Evolutionary conservation across 306 rosid species (phyloP), one percentile per base, ranked within the genome.

Genomic region (Pterocarpus santalinus): DNA sequence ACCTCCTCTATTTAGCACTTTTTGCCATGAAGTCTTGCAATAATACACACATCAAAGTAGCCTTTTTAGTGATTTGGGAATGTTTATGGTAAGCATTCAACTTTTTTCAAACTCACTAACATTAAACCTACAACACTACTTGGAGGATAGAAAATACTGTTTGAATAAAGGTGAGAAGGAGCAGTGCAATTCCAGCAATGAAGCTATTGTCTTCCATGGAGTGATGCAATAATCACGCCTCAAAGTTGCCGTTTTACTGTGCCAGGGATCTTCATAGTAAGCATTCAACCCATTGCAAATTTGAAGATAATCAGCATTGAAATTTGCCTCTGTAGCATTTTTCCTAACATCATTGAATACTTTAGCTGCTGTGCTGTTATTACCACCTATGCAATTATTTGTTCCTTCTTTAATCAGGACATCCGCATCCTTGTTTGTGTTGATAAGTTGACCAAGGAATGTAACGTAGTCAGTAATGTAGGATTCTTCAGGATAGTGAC

Each of bases 371-470:
- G 53, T 55, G 2, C 9, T 43, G 47, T 41, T 11, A 35, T 46
- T 68, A 63, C 81, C 83, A 0, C 73, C 46, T 43, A 63, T 4
- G 41, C 13, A 1, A 11, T 78, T 58, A 65, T 7, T 46, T 77
- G 52, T 65, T 16, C 34, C 33, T 15, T 10, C 34, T 4, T 79
- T 53, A 0, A 75, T 74, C 8, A 87, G 75, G 15, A 81, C 49
- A 13, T 62, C 83, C 41, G 64, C 83, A 49, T 80, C 83, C 16
- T 15, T 12, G 1, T 5, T 2, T 2, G 56, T 36, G 43, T 62
- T 49, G 32, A 80, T 51, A 61, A 80, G 83, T 7, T 0, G 5
- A 36, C 46, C 13, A 7, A 80, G 0, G 0, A 80, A 0, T 0
- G 0, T 0, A 62, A 22, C 3, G 13, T 71, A 63, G 52, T 71